A percentile compares a stretch with the other conserved stretches of the same genome.
Evolutionary conservation across 2,329 filamentous ascomycete genomes (phyloP).

Genomic region (Trichoderma breve): DNA sequence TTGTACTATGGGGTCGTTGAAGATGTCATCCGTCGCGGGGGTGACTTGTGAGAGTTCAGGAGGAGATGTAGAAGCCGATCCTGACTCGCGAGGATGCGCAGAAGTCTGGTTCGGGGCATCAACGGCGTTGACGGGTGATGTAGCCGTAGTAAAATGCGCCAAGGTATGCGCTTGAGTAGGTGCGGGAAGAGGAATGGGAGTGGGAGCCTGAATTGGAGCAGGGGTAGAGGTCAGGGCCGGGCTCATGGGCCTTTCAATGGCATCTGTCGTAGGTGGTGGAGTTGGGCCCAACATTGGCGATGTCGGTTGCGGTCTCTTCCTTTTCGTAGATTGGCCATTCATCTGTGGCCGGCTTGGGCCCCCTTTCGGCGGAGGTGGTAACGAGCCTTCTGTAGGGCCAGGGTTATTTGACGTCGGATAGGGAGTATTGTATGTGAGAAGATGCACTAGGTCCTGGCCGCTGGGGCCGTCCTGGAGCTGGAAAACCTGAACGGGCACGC

Average conservation of each 20-base stretch:
- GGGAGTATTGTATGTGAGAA: constrained; percentile 32
- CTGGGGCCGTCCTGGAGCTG: constrained; percentile 37
- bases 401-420: constrained; percentile 23
- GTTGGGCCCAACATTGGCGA: constrained; percentile 34
- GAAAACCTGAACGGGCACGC: constrained; percentile 45
- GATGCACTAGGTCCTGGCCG: constrained; percentile 38
- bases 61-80: constrained; percentile 18
- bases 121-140: neutral
- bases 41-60: constrained; percentile 18
- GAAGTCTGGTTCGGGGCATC: neutral
- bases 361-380: constrained; percentile 29
- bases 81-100: neutral
- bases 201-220: constrained; percentile 1
- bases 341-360: constrained; percentile 20
- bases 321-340: constrained; percentile 23
- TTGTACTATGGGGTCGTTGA: constrained; percentile 17
- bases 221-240: constrained; percentile 21
- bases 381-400: constrained; percentile 24
- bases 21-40: constrained; percentile 14
- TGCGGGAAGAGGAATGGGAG: constrained; percentile 12
- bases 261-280: constrained; percentile 41
- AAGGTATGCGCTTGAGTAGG: neutral
- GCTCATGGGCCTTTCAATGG: constrained; percentile 34
- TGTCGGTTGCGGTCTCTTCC: constrained; percentile 22
- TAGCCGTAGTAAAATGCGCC: neutral